Conservation (phyloP, 2,329 filamentous ascomycete species). For the Colletotrichum eleusines region DNA sequence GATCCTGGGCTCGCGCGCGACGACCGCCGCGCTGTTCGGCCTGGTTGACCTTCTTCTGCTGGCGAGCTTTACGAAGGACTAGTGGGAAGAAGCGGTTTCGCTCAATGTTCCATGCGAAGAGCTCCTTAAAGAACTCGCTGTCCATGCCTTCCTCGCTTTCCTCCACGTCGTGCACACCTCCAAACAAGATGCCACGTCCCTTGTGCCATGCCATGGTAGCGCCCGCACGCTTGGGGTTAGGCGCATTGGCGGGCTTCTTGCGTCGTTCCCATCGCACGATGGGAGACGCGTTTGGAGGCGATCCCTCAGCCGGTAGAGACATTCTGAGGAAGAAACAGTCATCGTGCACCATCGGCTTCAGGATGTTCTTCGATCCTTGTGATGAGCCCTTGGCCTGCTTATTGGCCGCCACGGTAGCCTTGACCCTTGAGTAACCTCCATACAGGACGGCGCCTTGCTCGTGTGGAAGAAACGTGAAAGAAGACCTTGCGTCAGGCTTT, state of each 20-base stretch:
- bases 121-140: conserved; percentile 93
- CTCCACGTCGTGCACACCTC: conserved; percentile 93
- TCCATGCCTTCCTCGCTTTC: conserved; percentile 95
- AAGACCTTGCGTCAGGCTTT: conserved; percentile 91
- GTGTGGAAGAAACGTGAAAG: conserved; percentile 91
- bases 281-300: conserved; percentile 73
- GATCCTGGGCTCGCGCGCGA: conserved; percentile 84
- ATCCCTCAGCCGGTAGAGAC: conserved; percentile 76
- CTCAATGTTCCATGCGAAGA: conserved; percentile 95
- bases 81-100: conserved; percentile 95
- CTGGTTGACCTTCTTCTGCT: conserved; percentile 71
- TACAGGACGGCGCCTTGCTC: conserved; percentile 91
- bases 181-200: conserved; percentile 91
- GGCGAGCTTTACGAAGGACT: conserved; percentile 78
- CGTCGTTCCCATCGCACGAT: conserved; percentile 90
- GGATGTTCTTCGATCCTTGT: conserved; percentile 75
- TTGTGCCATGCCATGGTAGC: conserved; percentile 96
- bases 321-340: conserved; percentile 95
- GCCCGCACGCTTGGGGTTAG: conserved; percentile 85
- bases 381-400: conserved; percentile 74
- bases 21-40: conserved; percentile 69
- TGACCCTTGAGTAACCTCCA: conserved; percentile 93
- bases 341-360: conserved; percentile 91
- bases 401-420: conserved; percentile 71
- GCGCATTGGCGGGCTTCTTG: conserved; percentile 91